Conservation (phyloP, 495 filamentous ascomycete genomes). For the Aspergillus asperescens region DNA sequence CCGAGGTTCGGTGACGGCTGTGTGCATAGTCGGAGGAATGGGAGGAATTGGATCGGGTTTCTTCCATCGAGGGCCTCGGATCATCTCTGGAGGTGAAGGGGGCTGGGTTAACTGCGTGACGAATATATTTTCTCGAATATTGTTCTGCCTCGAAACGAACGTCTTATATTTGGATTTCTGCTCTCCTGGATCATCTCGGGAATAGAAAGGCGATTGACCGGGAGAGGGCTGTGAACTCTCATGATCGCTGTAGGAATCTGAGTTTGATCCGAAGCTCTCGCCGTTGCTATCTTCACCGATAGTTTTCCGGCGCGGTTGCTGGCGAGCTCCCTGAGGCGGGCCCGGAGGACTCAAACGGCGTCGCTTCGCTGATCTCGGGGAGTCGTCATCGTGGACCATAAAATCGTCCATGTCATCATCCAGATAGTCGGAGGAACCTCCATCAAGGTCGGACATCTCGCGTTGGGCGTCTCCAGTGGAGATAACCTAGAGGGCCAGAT, state of each 20-base stretch:
- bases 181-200: conserved; percentile 19
- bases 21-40: background rate
- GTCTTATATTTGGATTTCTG: conserved; percentile 38
- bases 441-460: conserved; percentile 26
- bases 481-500: background rate
- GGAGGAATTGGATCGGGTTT: conserved; percentile 32
- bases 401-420: conserved; percentile 27
- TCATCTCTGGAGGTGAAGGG: conserved; percentile 46
- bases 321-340: background rate
- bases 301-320: conserved; percentile 1
- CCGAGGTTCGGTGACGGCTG: background rate
- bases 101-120: conserved; percentile 50
- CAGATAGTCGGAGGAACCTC: conserved; percentile 14
- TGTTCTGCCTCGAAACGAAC: conserved; percentile 41
- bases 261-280: conserved; percentile 17
- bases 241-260: conserved; percentile 25
- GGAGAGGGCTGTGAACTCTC: conserved; percentile 16
- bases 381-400: conserved; percentile 22
- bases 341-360: conserved; percentile 26
- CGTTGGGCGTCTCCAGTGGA: background rate
- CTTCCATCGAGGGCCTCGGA: conserved; percentile 50
- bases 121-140: conserved; percentile 46
- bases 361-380: conserved; percentile 33
- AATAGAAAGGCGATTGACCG: conserved; percentile 10
- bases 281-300: conserved; percentile 8